Conservation (phyloP, 345 rosid genomes). For the Viola odorata region DNA sequence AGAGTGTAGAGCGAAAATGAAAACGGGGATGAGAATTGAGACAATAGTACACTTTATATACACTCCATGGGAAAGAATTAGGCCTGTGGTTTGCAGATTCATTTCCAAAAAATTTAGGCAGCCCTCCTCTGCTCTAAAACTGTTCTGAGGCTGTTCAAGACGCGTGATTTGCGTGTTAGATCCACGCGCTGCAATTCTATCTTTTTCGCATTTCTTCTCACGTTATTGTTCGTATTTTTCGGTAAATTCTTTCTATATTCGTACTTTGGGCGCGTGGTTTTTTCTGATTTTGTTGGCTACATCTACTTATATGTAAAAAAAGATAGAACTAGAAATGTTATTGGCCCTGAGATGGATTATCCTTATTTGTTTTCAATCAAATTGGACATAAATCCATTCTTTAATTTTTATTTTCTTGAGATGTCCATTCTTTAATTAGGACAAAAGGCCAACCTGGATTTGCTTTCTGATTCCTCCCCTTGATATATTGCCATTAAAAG, state of each 20-base stretch:
- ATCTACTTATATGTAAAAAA: neutral
- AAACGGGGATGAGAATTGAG: too few species aligned
- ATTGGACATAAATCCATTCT: neutral
- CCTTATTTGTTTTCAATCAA: constrained; percentile 10
- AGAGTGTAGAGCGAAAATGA: neutral
- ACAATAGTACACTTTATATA: too few species aligned
- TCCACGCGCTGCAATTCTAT: neutral
- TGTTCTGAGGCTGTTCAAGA: too few species aligned
- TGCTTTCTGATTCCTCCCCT: neutral
- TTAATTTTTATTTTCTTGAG: neutral
- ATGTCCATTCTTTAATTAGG: neutral
- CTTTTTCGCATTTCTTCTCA: neutral
- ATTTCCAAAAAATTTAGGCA: too few species aligned
- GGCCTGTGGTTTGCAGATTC: too few species aligned
- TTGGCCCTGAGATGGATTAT: constrained; percentile 12
- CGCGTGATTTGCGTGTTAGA: neutral
- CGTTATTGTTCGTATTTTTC: neutral
- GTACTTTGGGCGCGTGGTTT: neutral
- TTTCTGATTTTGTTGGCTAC: neutral
- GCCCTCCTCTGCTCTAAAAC: too few species aligned
- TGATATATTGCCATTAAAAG: neutral
- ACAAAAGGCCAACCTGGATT: neutral
- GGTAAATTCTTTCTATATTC: too few species aligned
- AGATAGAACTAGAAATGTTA: constrained; percentile 6
- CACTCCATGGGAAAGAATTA: too few species aligned